Percentiles rank a stretch among this genome's conserved stretches.
Conservation (phyloP, 2,329 filamentous ascomycete species). For the Blumeria graminis region DNA sequence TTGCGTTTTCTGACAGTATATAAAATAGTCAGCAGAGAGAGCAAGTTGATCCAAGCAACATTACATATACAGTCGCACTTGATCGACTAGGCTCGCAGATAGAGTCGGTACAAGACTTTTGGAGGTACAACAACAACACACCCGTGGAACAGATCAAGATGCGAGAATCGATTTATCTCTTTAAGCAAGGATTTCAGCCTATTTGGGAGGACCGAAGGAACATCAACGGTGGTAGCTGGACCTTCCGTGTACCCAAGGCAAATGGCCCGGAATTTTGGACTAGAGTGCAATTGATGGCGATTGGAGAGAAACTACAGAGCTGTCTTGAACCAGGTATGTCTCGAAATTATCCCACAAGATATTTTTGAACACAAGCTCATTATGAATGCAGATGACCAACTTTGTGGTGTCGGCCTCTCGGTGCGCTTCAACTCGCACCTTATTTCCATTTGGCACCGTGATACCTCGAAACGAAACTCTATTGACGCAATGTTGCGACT, state of each 20-base stretch:
- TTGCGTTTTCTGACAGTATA: slow-evolving; percentile 15
- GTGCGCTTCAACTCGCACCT: slow-evolving; percentile 76
- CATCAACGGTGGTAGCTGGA: slow-evolving; percentile 68
- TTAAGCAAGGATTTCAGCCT: slow-evolving; percentile 53
- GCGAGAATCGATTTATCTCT: slow-evolving; percentile 56
- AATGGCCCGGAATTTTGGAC: slow-evolving; percentile 56
- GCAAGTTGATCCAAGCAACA: slow-evolving; percentile 16
- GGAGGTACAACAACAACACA: slow-evolving; percentile 62
- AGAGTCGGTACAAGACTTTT: slow-evolving; percentile 67
- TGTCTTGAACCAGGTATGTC: slow-evolving; percentile 43
- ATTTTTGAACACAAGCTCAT: slow-evolving; percentile 4
- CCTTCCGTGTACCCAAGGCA: slow-evolving; percentile 66
- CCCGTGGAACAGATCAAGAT: slow-evolving; percentile 53
- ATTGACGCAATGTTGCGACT: slow-evolving; percentile 49
- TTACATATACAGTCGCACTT: slow-evolving; percentile 18
- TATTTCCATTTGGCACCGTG: slow-evolving; percentile 83
- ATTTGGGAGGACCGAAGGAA: slow-evolving; percentile 78
- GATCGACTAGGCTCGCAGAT: slow-evolving; percentile 40
- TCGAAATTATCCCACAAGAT: neutral
- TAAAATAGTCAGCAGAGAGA: slow-evolving; percentile 14
- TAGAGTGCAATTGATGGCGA: slow-evolving; percentile 55
- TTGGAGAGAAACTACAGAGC: slow-evolving; percentile 57
- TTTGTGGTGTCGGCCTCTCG: slow-evolving; percentile 71
- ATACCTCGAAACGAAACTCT: slow-evolving; percentile 56
- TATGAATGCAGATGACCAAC: slow-evolving; percentile 40